Conservation (phyloP, 768 basidiomycete species). For the Kondoa subrosea region DNA sequence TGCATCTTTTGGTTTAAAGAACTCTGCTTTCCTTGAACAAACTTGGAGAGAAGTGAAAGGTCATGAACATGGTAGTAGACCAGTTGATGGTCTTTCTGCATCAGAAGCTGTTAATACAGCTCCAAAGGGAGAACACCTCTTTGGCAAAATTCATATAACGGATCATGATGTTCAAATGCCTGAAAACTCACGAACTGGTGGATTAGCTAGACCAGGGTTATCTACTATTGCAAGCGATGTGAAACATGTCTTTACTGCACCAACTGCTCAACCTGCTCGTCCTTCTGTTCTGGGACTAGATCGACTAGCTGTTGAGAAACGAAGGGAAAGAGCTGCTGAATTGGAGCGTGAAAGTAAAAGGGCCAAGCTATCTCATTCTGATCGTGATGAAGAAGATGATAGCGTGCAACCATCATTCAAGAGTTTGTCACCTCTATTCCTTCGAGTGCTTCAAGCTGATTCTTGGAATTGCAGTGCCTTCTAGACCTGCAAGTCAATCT, state of each 20-base stretch:
- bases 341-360: constrained; percentile 39
- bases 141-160: constrained; percentile 16
- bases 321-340: constrained; percentile 37
- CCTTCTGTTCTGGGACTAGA: constrained; percentile 74
- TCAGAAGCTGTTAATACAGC: neutral
- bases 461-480: constrained; percentile 46
- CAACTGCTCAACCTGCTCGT: constrained; percentile 55
- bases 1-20: constrained; percentile 68
- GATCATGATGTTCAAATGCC: constrained; percentile 27
- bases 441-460: constrained; percentile 2
- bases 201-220: constrained; percentile 32
- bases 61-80: constrained; percentile 5
- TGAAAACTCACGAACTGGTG: constrained; percentile 16
- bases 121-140: neutral
- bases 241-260: constrained; percentile 58
- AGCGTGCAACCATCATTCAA: too few species aligned
- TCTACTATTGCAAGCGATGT: constrained; percentile 43
- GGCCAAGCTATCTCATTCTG: constrained; percentile 48
- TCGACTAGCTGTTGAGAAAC: constrained; percentile 70
- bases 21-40: constrained; percentile 57
- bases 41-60: constrained; percentile 57
- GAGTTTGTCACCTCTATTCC: constrained; percentile 40
- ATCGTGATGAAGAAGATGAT: constrained; percentile 33
- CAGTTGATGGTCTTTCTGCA: constrained; percentile 4
- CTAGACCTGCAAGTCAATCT: constrained; percentile 46